Evolutionary conservation across 345 rosid genomes (phyloP).

Genomic region (Pugionium dolabratum): DNA sequence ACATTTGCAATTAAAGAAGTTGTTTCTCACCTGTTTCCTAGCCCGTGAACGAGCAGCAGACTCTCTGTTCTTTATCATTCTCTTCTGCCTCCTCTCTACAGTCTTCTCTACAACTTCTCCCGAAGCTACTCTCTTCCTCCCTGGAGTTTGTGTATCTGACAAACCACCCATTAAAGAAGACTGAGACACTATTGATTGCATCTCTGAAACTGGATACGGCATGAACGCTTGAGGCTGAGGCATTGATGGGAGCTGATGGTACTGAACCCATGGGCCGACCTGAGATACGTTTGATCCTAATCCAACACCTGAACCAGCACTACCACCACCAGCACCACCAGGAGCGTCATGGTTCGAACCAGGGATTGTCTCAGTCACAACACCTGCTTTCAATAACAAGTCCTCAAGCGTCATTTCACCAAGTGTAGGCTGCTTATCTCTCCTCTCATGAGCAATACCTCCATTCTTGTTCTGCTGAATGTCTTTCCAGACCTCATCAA

Average conservation of each 20-base stretch:
- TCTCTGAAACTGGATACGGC: constrained; percentile 73
- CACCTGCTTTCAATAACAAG: constrained; percentile 88
- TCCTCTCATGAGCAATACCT: constrained; percentile 52
- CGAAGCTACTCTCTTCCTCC: constrained; percentile 74
- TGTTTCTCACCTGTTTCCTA: constrained; percentile 73
- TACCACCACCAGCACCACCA: constrained; percentile 32
- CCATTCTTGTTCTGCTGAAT: constrained; percentile 70
- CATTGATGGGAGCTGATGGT: constrained; percentile 66
- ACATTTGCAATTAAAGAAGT: neutral
- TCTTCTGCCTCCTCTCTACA: constrained; percentile 92
- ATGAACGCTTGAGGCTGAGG: constrained; percentile 63
- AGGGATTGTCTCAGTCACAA: constrained; percentile 57
- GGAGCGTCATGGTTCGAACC: constrained; percentile 47
- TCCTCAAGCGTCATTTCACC: constrained; percentile 99
- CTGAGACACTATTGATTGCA: constrained; percentile 56
- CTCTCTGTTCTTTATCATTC: constrained; percentile 98
- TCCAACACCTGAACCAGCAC: constrained; percentile 48
- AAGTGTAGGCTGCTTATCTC: constrained; percentile 74
- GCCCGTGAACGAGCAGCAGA: constrained; percentile 99
- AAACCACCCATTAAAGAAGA: constrained; percentile 76
- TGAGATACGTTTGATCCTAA: constrained; percentile 54
- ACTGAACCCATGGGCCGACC: constrained; percentile 88
- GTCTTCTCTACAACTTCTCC: constrained; percentile 72
- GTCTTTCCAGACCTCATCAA: constrained; percentile 95
- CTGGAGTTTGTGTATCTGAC: constrained; percentile 73